These are phyloP conservation scores for Suillus lakei DNA, from an alignment of 768 basidiomycete genomes.

Conservation along the genomic window DNA sequence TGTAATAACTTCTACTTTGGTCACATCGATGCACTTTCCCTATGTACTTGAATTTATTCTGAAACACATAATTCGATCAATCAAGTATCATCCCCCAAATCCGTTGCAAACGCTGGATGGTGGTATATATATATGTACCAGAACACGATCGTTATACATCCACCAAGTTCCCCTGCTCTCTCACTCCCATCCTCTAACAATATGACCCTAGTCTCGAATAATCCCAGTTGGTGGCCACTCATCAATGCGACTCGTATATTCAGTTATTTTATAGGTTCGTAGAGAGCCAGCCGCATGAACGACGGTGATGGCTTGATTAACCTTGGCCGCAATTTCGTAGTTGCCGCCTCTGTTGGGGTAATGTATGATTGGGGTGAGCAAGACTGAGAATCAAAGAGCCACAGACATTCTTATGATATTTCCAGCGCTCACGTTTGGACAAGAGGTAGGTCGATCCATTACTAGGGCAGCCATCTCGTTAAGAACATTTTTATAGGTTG, in stretches of 20 bases:
- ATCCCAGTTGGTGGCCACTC: too few species aligned
- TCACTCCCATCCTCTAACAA: neutral
- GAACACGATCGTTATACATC: too few species aligned
- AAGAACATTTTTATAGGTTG: neutral
- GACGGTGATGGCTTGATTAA: neutral
- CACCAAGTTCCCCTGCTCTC: too few species aligned
- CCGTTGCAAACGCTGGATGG: neutral
- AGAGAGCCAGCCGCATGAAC: neutral
- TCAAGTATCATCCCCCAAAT: slow-evolving; percentile 4
- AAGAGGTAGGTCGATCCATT: neutral
- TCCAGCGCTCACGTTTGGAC: too few species aligned
- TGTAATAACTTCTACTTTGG: too few species aligned
- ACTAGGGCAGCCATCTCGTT: neutral
- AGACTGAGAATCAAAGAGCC: too few species aligned
- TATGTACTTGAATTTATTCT: too few species aligned
- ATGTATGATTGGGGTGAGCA: too few species aligned
- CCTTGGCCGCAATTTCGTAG: neutral
- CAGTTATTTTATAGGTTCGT: neutral
- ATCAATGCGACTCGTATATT: too few species aligned
- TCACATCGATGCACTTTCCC: too few species aligned
- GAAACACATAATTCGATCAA: too few species aligned
- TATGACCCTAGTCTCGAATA: neutral
- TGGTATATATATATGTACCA: slow-evolving; percentile 20
- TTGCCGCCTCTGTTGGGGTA: neutral
- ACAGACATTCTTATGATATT: too few species aligned